A percentile compares a stretch with the other conserved stretches of the same genome.
Evolutionary conservation across 192 early-diverging fungal species (phyloP).

Genomic region (Thoreauomyces humboldtii): DNA sequence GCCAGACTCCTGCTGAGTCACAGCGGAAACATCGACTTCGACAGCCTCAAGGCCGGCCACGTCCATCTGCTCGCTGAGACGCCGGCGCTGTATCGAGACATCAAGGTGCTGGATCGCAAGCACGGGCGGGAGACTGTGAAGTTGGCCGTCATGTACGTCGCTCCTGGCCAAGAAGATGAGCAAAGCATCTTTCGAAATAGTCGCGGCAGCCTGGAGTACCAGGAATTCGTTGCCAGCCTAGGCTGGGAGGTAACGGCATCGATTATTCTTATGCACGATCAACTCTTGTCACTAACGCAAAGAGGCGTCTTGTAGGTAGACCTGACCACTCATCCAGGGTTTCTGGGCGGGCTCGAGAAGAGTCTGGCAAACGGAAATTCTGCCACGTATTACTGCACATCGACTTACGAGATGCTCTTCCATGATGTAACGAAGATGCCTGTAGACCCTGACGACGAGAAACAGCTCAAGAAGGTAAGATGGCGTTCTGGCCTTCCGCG

Average conservation of each 20-base stretch:
- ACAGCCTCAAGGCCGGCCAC: constrained; percentile 65
- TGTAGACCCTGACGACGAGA: constrained; percentile 71
- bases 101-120: constrained; percentile 77
- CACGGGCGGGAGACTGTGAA: constrained; percentile 86
- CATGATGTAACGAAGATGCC: constrained; percentile 91
- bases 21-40: constrained; percentile 71
- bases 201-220: constrained; percentile 68
- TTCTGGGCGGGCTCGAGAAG: constrained; percentile 80
- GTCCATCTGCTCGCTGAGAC: constrained; percentile 69
- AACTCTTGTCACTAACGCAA: not conserved
- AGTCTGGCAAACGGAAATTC: constrained; percentile 71
- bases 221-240: constrained; percentile 81
- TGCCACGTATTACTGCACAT: constrained; percentile 82
- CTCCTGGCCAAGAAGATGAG: constrained; percentile 86
- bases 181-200: constrained; percentile 78
- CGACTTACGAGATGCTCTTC: constrained; percentile 84
- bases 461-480: constrained; percentile 88
- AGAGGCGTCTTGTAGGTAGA: constrained; percentile 63
- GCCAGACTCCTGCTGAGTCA: constrained; percentile 74
- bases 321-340: constrained; percentile 78
- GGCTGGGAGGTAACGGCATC: constrained; percentile 75
- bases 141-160: constrained; percentile 89
- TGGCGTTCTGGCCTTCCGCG: not conserved
- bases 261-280: not conserved
- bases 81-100: constrained; percentile 63